phyloP scores from a whole-genome alignment of 495 filamentous ascomycete species.

The Xylaria scruposa region DNA sequence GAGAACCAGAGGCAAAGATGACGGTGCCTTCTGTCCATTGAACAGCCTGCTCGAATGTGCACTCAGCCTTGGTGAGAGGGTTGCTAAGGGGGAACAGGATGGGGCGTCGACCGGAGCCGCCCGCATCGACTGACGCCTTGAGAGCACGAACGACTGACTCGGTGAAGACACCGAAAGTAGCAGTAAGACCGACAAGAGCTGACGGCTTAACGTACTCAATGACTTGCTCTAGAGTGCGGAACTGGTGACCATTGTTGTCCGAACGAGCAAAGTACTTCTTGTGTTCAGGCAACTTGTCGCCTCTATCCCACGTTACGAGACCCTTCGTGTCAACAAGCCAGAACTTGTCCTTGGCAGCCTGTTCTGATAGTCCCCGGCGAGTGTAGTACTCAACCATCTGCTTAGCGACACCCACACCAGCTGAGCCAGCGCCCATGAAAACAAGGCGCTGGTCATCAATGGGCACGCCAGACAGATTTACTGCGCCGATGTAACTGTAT shows the following conservation, averaged over 20 bases:
- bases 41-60: slow-evolving; percentile 91
- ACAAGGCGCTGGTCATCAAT: slow-evolving; percentile 91
- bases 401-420: slow-evolving; percentile 95
- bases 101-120: slow-evolving; percentile 76
- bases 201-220: slow-evolving; percentile 94
- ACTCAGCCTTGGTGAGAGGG: slow-evolving; percentile 94
- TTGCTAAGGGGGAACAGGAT: slow-evolving; percentile 96
- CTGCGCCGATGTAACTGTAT: slow-evolving; percentile 82
- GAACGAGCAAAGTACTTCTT: slow-evolving; percentile 95
- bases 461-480: slow-evolving; percentile 84
- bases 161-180: slow-evolving; percentile 93
- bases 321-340: slow-evolving; percentile 98
- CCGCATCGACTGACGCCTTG: slow-evolving; percentile 66
- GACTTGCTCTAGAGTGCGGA: slow-evolving; percentile 86
- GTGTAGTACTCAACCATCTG: slow-evolving; percentile 97
- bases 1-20: slow-evolving; percentile 94
- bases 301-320: slow-evolving; percentile 90
- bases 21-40: slow-evolving; percentile 86
- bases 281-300: slow-evolving; percentile 93
- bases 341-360: slow-evolving; percentile 88
- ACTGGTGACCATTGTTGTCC: slow-evolving; percentile 92
- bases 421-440: slow-evolving; percentile 94
- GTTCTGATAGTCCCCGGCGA: slow-evolving; percentile 89
- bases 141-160: slow-evolving; percentile 83
- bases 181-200: slow-evolving; percentile 92